These are phyloP conservation scores for Colletotrichum destructivum DNA, from an alignment of 2,329 filamentous ascomycete species.

Conservation along the genomic window DNA sequence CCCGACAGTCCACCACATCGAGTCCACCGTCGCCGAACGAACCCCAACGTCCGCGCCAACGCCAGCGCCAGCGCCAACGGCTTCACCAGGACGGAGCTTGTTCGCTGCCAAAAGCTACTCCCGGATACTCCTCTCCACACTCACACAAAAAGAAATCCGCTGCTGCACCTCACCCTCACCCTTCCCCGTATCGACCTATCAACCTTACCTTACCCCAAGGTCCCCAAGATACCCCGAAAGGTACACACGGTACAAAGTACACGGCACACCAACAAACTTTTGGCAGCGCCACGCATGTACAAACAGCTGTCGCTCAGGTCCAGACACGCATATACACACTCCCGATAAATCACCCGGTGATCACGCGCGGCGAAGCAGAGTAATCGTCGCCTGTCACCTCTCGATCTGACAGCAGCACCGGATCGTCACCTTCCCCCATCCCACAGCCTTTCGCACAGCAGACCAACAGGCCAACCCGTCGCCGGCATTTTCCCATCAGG, in stretches of 20 bases:
- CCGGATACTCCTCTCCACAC: slow-evolving; percentile 9
- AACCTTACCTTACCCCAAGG: not conserved
- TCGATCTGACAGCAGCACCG: slow-evolving; percentile 15
- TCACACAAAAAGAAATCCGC: not conserved
- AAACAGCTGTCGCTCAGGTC: slow-evolving; percentile 4
- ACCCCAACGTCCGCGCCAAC: slow-evolving; percentile 1
- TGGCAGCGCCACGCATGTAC: slow-evolving; percentile 22
- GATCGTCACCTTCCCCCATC: not conserved
- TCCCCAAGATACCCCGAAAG: too few species aligned
- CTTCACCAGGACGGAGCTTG: slow-evolving; percentile 29
- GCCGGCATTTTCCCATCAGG: not conserved
- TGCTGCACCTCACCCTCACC: not conserved
- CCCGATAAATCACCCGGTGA: slow-evolving; percentile 1
- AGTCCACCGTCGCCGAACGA: not conserved
- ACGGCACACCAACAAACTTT: not conserved
- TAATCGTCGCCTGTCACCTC: slow-evolving; percentile 11
- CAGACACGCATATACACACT: not conserved
- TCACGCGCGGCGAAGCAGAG: slow-evolving; percentile 21
- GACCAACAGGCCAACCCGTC: not conserved
- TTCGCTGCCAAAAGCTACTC: slow-evolving; percentile 32
- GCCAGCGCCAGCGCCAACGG: not conserved
- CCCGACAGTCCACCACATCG: not conserved
- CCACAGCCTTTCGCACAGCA: slow-evolving; percentile 23
- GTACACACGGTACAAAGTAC: not conserved
- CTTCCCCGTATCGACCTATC: not conserved